Base-by-base conservation (phyloP, 768 basidiomycete genomes). In the Mycena indigotica region DNA sequence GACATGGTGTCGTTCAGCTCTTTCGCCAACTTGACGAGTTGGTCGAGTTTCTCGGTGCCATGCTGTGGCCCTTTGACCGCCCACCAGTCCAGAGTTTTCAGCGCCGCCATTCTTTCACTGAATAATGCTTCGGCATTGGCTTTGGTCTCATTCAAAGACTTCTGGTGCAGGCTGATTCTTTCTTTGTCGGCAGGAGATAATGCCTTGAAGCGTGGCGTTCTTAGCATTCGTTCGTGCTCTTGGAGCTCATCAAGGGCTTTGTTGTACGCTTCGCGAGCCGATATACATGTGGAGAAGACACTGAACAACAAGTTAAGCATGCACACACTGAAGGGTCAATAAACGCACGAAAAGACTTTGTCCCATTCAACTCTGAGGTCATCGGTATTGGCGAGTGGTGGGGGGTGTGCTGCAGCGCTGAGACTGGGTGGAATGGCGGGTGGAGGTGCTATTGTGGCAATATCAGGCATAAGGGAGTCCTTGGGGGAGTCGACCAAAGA, bases 41-140 rank as follows among this genome's bases (percentile, higher is more conserved):
- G 65, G 16, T 60, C 51, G 25, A 65, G 58, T 40, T 63, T 65
- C 6, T 53, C 69, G 15, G 48, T 58, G 21, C 62, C 66, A 15
- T 69, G 69, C 19, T 60, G 55, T 17, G 56, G 51, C 17, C 67
- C 66, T 16, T 52, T 44, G 5, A 68, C 64, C 1, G 72, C 72
- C 73, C 74, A 73, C 50, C 58, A 68, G 16, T 70, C 62, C n/a
- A 64, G 49, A 12, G 68, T 66, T 24, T 56, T 58, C 38, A 74
- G 63, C 3, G 45, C 52, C 3, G 23, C 39, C 32, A 73, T 24
- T 4, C 50, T 45, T 12, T 57, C 55, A 2, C 65, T 62, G 10
- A 69, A 52, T 1, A 46, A 58, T 17, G 62, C 65, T 35, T 61
- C 63, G 29, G 55, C 62, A 0, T 66, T 64, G n/a, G 68, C 66